phyloP scores from a whole-genome alignment of 2,329 filamentous ascomycete genomes.

The Biscogniauxia marginata region DNA sequence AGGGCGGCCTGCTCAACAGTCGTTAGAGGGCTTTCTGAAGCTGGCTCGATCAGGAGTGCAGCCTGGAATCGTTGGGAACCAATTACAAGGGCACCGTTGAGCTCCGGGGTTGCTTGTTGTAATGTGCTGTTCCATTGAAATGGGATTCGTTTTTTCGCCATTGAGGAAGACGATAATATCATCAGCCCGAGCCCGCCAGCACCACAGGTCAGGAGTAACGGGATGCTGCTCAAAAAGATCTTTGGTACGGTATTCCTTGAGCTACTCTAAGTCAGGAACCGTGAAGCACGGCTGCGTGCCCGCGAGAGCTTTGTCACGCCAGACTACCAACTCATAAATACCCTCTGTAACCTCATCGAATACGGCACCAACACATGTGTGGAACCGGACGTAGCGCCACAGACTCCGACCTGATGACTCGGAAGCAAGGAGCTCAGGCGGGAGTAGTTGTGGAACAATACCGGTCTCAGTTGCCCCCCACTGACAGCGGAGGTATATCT shows the following conservation, averaged over 20 bases:
- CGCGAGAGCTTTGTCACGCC: too few species aligned
- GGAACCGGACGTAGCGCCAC: too few species aligned
- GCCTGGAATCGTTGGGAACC: conserved; percentile 23
- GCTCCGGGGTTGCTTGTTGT: conserved; percentile 11
- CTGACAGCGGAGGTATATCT: too few species aligned
- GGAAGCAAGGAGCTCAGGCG: too few species aligned
- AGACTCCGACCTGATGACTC: too few species aligned
- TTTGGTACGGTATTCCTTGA: conserved; percentile 25
- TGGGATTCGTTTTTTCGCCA: conserved; percentile 30
- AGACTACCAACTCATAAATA: too few species aligned
- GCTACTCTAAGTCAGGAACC: too few species aligned
- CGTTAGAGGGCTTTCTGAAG: background rate
- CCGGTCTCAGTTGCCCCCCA: too few species aligned
- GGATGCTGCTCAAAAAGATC: conserved; percentile 28
- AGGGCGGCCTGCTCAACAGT: conserved; percentile 20
- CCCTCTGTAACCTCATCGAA: too few species aligned
- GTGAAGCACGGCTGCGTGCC: too few species aligned
- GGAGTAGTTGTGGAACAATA: too few species aligned
- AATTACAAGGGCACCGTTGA: conserved; percentile 17
- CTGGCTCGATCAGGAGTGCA: conserved; percentile 20
- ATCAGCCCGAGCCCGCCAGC: conserved; percentile 26
- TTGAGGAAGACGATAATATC: conserved; percentile 30
- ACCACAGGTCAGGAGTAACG: conserved; percentile 23
- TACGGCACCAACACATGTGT: too few species aligned
- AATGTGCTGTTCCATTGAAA: conserved; percentile 23